phyloP scores from a whole-genome alignment of 2,329 filamentous ascomycete genomes.

The Ustilaginoidea virens region DNA sequence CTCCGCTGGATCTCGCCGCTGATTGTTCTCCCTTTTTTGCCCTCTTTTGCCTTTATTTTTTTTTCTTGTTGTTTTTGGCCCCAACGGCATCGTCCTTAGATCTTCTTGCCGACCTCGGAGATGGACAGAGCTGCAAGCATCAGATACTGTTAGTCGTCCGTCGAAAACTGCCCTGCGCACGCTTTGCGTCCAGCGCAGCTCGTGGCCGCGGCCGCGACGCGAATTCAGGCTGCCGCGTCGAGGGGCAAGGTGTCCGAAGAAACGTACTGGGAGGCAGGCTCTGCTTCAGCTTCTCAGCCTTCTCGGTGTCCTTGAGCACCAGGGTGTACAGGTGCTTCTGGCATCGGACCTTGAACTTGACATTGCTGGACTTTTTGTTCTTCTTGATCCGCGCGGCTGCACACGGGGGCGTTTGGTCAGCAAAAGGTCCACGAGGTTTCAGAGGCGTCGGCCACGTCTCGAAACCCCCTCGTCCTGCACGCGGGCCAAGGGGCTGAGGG shows the following conservation, averaged over 20 bases:
- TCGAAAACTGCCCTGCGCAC: too few relatives aligned
- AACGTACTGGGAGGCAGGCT: conserved; percentile 80
- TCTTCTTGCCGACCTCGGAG: conserved; percentile 41
- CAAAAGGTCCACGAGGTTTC: too few relatives aligned
- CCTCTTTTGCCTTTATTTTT: conserved; percentile 7
- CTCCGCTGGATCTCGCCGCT: conserved; percentile 1
- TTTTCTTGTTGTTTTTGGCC: too few relatives aligned
- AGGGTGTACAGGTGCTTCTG: conserved; percentile 92
- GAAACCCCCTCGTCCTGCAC: too few relatives aligned
- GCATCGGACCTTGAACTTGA: conserved; percentile 99
- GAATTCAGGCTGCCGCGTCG: too few relatives aligned
- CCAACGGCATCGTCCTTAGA: too few relatives aligned
- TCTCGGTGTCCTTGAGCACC: conserved; percentile 94
- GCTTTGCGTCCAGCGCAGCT: too few relatives aligned
- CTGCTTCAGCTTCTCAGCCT: conserved; percentile 99
- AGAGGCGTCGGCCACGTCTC: too few relatives aligned
- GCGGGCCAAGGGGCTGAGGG: too few relatives aligned
- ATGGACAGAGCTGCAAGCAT: conserved; percentile 30
- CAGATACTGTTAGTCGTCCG: not conserved
- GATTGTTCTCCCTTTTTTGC: conserved; percentile 9
- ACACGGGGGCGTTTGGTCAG: conserved; percentile 14
- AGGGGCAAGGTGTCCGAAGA: too few relatives aligned
- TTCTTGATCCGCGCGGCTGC: conserved; percentile 88
- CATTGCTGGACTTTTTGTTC: conserved; percentile 76
- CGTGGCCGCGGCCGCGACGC: not conserved